Percentiles rank a stretch among this genome's conserved stretches.
Evolutionary conservation across 805 yeast species (phyloP).

Genomic region (Yamadazyma tumulicola): DNA sequence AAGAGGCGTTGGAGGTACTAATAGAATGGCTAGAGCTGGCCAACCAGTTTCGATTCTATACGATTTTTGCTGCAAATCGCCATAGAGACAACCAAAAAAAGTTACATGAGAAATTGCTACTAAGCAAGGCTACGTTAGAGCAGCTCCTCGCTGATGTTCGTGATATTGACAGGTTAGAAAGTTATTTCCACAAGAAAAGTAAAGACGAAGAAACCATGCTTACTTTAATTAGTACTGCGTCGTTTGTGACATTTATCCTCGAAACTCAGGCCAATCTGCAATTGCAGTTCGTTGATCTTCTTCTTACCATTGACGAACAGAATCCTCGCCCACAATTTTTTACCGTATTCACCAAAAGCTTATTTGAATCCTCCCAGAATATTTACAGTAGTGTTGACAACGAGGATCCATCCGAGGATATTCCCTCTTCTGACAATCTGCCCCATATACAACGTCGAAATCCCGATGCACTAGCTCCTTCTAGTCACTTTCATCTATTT

Average conservation of each 20-base stretch:
- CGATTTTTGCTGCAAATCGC: constrained; percentile 4
- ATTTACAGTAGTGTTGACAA: constrained; percentile 4
- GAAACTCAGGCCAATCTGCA: constrained; percentile 4
- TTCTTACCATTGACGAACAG: constrained; percentile 8
- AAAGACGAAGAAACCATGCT: constrained; percentile 24
- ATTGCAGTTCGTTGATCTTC: constrained; percentile 7
- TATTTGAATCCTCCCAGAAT: constrained; percentile 8
- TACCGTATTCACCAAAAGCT: constrained; percentile 10
- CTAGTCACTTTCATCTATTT: constrained; percentile 17
- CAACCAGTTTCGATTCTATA: constrained; percentile 25
- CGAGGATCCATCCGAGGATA: constrained; percentile 10
- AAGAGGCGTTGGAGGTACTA: constrained; percentile 15
- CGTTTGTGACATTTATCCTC: constrained; percentile 13
- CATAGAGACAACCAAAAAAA: constrained; percentile 15
- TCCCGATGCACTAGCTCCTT: constrained; percentile 28
- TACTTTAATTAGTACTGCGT: constrained; percentile 22
- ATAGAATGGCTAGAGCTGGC: constrained; percentile 26
- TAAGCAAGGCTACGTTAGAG: constrained; percentile 8
- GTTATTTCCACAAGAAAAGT: constrained; percentile 7
- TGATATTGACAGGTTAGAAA: constrained; percentile 9
- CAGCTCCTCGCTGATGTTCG: constrained; percentile 7
- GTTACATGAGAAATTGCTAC: constrained; percentile 12
- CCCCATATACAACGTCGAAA: constrained; percentile 18
- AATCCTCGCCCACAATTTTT: constrained; percentile 10
- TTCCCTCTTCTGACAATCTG: constrained; percentile 7